Evolutionary conservation across 2,329 filamentous ascomycete genomes (phyloP), one percentile per base, ranked within the genome.

Genomic region (Magnaporthales sp.): DNA sequence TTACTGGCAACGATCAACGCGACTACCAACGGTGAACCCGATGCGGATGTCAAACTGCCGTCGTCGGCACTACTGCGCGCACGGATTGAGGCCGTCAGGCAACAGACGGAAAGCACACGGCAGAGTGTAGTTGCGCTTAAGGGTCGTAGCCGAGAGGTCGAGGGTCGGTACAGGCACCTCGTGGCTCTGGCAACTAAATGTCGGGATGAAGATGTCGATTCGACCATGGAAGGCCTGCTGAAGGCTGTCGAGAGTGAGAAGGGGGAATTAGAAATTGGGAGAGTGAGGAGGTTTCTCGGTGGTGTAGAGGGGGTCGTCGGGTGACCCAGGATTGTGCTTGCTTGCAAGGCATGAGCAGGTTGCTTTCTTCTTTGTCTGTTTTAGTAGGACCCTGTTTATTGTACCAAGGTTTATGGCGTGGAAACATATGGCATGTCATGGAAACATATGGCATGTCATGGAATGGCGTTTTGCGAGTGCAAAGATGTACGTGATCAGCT

Each of bases 211-310:
- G 86, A 92, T 67, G 91, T 98, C 15, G 95, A 98, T 71, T 86
- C 86, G 67, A 86, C 93, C 65, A 82, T 97, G 0, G 91, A 92
- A 65, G 88, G 88, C 2, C 80, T 99, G 60, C 86, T 96, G 62
- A 88, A 91, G 69, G 95, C 95, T 2, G 90, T 98, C 2, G 94
- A 97, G 77, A 96, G 93, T 73, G 93, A 97, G 75, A 86, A 84
- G 66, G 85, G 87, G 8, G 90, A 91, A 72, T 80, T 92, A 0
- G 92, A 96, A 74, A 87, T 94, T 9, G 87, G 86, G 0, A 81
- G 92, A 9, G 90, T 96, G 13, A 83, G 90, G 71, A 87, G 93
- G 65, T 96, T 96, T 74, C 79, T 96, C 67, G 85, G 89, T 31
- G 90, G 91, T 67, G 91, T 96, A 2, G 91, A 93, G 73, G 88